These are phyloP conservation scores for Pichia sp. DNA, from an alignment of 1,139 yeast species.

Conservation along the genomic window DNA sequence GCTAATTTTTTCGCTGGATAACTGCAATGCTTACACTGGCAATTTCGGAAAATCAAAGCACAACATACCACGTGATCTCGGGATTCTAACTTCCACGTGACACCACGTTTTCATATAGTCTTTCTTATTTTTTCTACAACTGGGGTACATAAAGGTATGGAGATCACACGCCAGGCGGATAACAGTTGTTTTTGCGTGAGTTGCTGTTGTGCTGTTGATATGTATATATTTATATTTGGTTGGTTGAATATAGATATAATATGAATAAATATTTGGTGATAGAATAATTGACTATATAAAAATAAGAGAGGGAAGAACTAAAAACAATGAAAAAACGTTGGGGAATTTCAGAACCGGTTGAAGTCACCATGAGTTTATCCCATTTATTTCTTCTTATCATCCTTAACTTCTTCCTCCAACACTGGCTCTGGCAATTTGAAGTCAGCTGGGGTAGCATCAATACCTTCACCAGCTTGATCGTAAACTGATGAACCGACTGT, in stretches of 20 bases:
- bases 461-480: conserved; percentile 90
- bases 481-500: conserved; percentile 83
- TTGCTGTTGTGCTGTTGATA: no score
- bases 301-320: conserved; percentile 1
- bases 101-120: no score
- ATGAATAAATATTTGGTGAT: conserved; percentile 4
- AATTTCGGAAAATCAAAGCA: no score
- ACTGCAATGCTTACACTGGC: no score
- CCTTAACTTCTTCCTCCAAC: conserved; percentile 58
- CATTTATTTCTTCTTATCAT: conserved; percentile 36
- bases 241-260: background rate
- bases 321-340: no score
- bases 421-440: conserved; percentile 81
- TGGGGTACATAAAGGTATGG: no score
- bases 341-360: background rate
- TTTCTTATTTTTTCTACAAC: no score
- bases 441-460: conserved; percentile 73
- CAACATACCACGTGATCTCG: no score
- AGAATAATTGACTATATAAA: conserved; percentile 10
- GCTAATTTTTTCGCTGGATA: no score
- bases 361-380: background rate
- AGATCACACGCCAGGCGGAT: no score
- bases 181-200: no score
- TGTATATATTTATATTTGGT: background rate
- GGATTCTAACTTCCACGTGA: no score